These are phyloP conservation scores for Colletotrichum echinochloae DNA, from an alignment of 2,329 filamentous ascomycete species.

Conservation along the genomic window DNA sequence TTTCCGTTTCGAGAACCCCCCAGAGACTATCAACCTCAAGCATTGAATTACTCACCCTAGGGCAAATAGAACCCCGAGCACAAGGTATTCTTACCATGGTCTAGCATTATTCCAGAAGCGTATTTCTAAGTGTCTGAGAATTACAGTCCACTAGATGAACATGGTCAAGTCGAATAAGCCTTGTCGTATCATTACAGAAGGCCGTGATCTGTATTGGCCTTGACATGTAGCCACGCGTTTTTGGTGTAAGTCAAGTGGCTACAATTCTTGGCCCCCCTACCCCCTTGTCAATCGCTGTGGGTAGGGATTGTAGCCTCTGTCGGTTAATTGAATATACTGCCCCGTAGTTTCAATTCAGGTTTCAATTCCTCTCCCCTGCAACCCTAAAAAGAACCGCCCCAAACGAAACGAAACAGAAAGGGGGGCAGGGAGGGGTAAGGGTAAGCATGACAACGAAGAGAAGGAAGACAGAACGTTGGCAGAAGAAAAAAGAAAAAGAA, in stretches of 20 bases:
- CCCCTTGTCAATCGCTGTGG: neutral
- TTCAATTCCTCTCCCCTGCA: slow-evolving; percentile 27
- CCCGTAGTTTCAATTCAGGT: slow-evolving; percentile 23
- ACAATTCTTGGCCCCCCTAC: neutral
- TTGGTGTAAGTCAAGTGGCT: neutral
- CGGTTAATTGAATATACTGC: slow-evolving; percentile 31
- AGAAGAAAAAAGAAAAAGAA: neutral
- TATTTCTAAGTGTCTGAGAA: neutral
- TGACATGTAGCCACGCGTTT: neutral
- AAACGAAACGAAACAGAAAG: slow-evolving; percentile 38
- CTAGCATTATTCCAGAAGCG: neutral
- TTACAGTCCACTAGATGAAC: neutral
- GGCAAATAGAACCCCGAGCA: neutral
- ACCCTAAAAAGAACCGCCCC: slow-evolving; percentile 35
- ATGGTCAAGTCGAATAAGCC: neutral
- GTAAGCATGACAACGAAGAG: neutral
- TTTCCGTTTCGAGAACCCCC: neutral
- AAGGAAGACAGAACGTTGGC: neutral
- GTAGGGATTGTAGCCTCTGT: neutral
- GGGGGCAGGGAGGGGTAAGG: neutral
- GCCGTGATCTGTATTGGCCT: neutral
- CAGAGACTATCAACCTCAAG: neutral
- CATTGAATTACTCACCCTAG: neutral
- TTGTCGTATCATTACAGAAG: neutral
- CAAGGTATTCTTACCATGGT: neutral